Evolutionary conservation across 2,329 filamentous ascomycete genomes (phyloP), one percentile per base, ranked within the genome.

Genomic region (Chalaropsis thielavioides): DNA sequence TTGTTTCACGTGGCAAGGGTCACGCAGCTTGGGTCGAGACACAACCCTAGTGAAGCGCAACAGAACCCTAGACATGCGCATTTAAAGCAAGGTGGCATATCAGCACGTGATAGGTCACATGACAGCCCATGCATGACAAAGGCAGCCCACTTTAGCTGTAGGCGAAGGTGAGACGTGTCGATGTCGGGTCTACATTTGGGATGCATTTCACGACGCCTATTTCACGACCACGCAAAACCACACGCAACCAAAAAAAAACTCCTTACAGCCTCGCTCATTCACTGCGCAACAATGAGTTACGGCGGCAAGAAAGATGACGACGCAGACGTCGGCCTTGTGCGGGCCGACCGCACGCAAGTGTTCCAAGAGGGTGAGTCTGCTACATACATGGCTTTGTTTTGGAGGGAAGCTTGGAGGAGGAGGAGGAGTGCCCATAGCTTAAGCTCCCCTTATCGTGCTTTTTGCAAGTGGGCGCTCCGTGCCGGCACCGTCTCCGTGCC

Each of bases 281-380:
- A 64, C 71, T 71, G 72, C 77, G 78, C 78, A 79, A 85, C 71
- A 74, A 96, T 96, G 92, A 94, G 88, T 79, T 95, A 94, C 84
- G 87, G 92, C 81, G 87, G 92, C 81, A 99, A 99, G 81, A 97
- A 96, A 82, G 92, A 99, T 77, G 94, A 97, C 83, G 94, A 99
- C 81, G 90, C 87, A 74, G 92, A 96, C 75, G 84, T 87, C 75
- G 87, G 89, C 74, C 83, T 97, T 80, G 88, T 97, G 81, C 95
- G 92, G 83, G 90, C 97, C 73, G 94, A 99, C 80, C 88, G 95
- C 73, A 96, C 92, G 66, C 91, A 92, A 72, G 94, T 99, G 70
- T 97, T 97, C 77, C 94, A 97, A 81, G 94, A 99, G 87, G 94
- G 94, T 96, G 77, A 74, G 80, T 71, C 63, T 61, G 41, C 41